Base-by-base conservation (phyloP, 306 rosid species). In the Datisca glomerata region DNA sequence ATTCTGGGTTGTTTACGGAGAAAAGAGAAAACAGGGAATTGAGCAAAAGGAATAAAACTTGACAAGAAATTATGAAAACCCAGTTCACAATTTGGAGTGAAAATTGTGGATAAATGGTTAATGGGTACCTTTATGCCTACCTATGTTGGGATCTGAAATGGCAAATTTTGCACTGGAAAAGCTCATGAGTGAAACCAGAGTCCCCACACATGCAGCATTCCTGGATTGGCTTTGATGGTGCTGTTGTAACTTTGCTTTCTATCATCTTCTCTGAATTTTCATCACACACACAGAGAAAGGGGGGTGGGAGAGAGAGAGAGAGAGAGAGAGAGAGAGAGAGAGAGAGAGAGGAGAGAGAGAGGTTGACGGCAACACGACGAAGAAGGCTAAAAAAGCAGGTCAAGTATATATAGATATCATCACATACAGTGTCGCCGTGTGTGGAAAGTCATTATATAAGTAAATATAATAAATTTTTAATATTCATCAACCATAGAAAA, bases 201-300 rank as follows among this genome's bases (percentile, higher is more conserved):
- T 89, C 98, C 7, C 98, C 98, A 51, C 98, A 89, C 95, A 80
- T 89, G 73, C 98, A 89, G 47, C 98, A 89, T 74, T 89, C 97
- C 2, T 39, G 66, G 47, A 43, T 47, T 35, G 61, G 31, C 48
- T 46, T 43, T 29, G 46, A 25, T n/a, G 41, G 7, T 22, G 57
- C 14, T 0, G 28, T 37, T 45, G 70, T 33, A 67, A 60, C 72
- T 31, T 17, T 45, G 29, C 7, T 24, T 7, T 31, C 6, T 40
- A 33, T 69, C 77, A 59, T 68, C 3, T 49, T 31, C 36, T 31
- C 13, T 3, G n/a, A n/a, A n/a, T n/a, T n/a, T n/a, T n/a, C n/a
- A n/a, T n/a, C n/a, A n/a, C n/a, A n/a, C n/a, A n/a, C n/a, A n/a
- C n/a, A 61, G 50, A 51, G 41, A 63, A n/a, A n/a, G n/a, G 43